Conservation (phyloP, 106 monocot genomes). For the Dendrobium officinale region DNA sequence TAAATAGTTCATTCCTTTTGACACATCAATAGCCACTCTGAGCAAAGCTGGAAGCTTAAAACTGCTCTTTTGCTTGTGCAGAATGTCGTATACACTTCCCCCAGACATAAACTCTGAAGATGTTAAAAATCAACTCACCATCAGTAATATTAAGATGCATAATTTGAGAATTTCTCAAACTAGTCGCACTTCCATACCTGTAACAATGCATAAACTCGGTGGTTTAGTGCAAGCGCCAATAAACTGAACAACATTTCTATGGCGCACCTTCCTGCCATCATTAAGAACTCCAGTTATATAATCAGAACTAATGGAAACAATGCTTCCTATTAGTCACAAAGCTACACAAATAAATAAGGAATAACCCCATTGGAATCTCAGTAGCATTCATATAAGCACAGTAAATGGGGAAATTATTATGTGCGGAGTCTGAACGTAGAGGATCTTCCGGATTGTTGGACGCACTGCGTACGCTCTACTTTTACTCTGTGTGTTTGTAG, state of each 20-base stretch:
- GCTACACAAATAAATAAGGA: too few species aligned
- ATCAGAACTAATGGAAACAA: too few species aligned
- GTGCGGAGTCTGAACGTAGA: too few species aligned
- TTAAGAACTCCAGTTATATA: background rate
- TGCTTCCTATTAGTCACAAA: too few species aligned
- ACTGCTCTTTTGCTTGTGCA: constrained; percentile 75
- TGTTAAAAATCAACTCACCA: background rate
- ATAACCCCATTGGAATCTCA: too few species aligned
- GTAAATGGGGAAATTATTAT: too few species aligned
- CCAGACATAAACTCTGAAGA: constrained; percentile 78
- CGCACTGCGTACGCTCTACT: too few species aligned
- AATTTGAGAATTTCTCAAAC: background rate
- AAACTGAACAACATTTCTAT: constrained; percentile 90
- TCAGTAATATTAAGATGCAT: background rate
- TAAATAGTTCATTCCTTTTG: constrained; percentile 91
- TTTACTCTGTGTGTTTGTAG: too few species aligned
- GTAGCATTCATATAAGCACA: too few species aligned
- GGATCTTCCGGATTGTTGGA: too few species aligned
- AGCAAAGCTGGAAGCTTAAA: constrained; percentile 74
- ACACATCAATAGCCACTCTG: constrained; percentile 78
- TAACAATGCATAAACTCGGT: constrained; percentile 79
- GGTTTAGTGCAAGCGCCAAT: constrained; percentile 83
- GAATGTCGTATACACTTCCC: constrained; percentile 86
- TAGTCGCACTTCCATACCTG: constrained; percentile 31
- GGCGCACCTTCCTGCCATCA: constrained; percentile 64